Evolutionary conservation across 2,329 filamentous ascomycete species (phyloP).

Genomic region (Diaporthe ampelina): DNA sequence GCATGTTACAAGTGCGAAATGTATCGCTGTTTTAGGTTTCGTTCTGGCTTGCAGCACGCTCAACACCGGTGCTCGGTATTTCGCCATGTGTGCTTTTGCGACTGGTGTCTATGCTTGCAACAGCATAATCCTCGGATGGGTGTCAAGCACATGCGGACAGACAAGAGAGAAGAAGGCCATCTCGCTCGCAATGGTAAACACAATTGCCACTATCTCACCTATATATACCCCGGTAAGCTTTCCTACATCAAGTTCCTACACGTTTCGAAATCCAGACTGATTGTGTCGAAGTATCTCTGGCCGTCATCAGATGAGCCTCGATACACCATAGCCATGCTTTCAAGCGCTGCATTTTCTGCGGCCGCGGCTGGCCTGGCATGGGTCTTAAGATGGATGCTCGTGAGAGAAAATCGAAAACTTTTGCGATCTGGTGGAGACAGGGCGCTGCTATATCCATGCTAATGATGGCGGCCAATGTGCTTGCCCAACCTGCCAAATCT

Average conservation of each 20-base stretch:
- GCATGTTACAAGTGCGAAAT: background rate
- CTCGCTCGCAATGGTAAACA: background rate
- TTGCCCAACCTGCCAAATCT: background rate
- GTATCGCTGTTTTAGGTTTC: background rate
- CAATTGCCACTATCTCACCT: background rate
- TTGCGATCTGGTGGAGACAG: background rate
- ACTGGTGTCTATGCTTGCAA: background rate
- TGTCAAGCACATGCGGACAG: background rate
- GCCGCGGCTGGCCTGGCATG: background rate
- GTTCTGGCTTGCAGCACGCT: background rate
- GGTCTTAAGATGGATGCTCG: background rate
- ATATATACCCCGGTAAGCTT: background rate
- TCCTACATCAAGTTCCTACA: background rate
- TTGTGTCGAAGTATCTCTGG: background rate
- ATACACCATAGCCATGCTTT: background rate
- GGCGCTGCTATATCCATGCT: background rate
- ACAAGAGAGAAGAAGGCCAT: background rate
- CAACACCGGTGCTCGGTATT: background rate
- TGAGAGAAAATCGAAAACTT: background rate
- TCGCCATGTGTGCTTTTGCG: background rate
- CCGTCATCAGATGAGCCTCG: background rate
- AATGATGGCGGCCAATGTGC: background rate
- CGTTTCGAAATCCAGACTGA: background rate
- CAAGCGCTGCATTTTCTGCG: background rate
- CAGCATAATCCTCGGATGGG: background rate